Evolutionary conservation across 75 land plant species (phyloP), one percentile per base, ranked within the genome.

Genomic region (Larix kaempferi): DNA sequence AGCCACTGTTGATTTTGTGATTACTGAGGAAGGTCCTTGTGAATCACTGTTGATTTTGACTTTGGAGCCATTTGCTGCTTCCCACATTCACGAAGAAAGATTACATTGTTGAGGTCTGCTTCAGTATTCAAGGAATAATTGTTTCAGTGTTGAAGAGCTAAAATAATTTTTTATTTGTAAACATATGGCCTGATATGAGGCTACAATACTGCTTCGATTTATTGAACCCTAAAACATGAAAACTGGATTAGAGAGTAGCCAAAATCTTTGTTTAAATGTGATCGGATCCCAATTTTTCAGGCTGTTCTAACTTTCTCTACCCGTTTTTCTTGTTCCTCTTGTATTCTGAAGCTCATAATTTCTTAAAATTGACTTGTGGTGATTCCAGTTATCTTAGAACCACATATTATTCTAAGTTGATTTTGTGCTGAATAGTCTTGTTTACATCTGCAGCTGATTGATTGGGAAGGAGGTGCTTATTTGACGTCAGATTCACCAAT

Each of bases 401-500:
- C 13, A 37, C 1, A 16, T 69, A 21, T 69, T 37, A 27, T 35
- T 11, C 12, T 49, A 49, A 29, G 17, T 65, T 63, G 16, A 23
- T 2, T 66, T 57, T 21, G 56, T 73, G 69, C 16, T 54, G 37
- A 49, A 17, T 59, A 35, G 54, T 19, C 12, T 58, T 79, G 56
- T 37, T 66, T 83, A 4, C 74, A 52, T 81, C 11, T 76, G 49
- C 86, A 93, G 95, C 80, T 93, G 79, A 75, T 93, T 75, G 87
- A 93, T 86, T 93, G 95, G 95, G 77, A 87, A 64, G 95, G 87
- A 84, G 94, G 93, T 83, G 94, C 85, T n/a, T 93, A 93, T 81
- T 67, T 84, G 73, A 84, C 66, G 0, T 85, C 76, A 27, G 94
- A 93, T 79, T 79, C 76, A 27, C 95, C 95, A 81, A 89, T 85